A percentile compares a stretch with the other conserved stretches of the same genome.
phyloP scores from a whole-genome alignment of 352 stramenopile species.

The Phytophthora megakarya region DNA sequence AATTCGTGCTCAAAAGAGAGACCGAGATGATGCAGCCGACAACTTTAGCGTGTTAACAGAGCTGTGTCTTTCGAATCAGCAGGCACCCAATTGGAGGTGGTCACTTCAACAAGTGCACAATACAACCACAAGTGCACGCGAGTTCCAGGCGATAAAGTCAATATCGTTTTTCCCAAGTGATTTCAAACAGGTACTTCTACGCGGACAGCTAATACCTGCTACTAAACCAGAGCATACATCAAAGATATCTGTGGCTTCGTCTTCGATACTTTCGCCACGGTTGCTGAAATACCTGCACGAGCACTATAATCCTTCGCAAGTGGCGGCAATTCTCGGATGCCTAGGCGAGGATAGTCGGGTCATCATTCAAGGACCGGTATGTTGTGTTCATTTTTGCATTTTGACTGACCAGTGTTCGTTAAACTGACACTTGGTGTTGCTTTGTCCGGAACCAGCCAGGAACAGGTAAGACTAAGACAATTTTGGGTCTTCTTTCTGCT shows the following conservation, averaged over 20 bases:
- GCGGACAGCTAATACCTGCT: conserved; percentile 37
- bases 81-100: conserved; percentile 60
- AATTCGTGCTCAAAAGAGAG: conserved; percentile 42
- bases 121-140: conserved; percentile 73
- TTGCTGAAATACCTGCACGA: conserved; percentile 55
- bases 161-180: conserved; percentile 56
- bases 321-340: conserved; percentile 70
- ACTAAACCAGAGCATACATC: conserved; percentile 10
- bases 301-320: conserved; percentile 79
- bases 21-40: conserved; percentile 27
- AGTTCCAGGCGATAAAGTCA: conserved; percentile 80
- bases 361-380: conserved; percentile 84
- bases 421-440: background rate
- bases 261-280: conserved; percentile 42
- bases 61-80: conserved; percentile 74
- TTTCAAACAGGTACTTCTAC: conserved; percentile 56
- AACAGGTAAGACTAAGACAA: conserved; percentile 86
- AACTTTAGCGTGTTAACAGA: conserved; percentile 63
- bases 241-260: conserved; percentile 5
- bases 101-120: conserved; percentile 73
- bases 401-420: conserved; percentile 2
- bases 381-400: conserved; percentile 13
- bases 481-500: conserved; percentile 72
- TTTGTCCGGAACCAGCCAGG: conserved; percentile 48
- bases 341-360: conserved; percentile 64